Conservation (phyloP, 2,329 filamentous ascomycete genomes). For the Paracorniculantispora psalliotae region DNA sequence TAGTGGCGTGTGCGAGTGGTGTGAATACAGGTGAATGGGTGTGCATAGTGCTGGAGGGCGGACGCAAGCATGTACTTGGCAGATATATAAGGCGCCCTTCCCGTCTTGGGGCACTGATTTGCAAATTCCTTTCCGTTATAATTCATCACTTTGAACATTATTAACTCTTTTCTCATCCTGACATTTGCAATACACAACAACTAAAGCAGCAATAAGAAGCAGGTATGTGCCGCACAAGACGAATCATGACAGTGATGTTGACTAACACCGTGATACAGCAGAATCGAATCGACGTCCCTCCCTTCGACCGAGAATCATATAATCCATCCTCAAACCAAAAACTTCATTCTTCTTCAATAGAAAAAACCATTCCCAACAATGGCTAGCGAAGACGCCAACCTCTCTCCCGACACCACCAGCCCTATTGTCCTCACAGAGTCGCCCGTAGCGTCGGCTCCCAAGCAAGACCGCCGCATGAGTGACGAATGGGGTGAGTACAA, state of each 20-base stretch:
- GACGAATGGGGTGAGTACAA: conserved; percentile 45
- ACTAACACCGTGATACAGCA: too few relatives aligned
- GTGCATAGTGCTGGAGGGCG: neutral
- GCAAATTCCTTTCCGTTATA: neutral
- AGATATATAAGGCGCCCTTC: conserved; percentile 8
- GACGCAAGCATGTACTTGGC: neutral
- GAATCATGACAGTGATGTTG: too few relatives aligned
- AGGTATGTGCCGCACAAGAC: too few relatives aligned
- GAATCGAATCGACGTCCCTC: too few relatives aligned
- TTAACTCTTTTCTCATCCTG: neutral
- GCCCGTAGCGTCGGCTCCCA: conserved; percentile 20
- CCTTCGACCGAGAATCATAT: neutral
- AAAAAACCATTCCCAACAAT: conserved; percentile 11
- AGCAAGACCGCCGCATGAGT: conserved; percentile 32
- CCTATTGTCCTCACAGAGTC: conserved; percentile 26
- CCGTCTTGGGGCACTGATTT: neutral
- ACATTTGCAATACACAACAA: neutral
- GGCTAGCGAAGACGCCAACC: conserved; percentile 21
- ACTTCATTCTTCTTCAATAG: neutral
- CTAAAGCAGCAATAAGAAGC: too few relatives aligned
- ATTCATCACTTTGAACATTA: neutral
- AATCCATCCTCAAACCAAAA: neutral
- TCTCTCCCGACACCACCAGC: conserved; percentile 16
- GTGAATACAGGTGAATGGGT: neutral
- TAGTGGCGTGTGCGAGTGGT: conserved; percentile 1